Evolutionary conservation across 805 yeast species (phyloP), one percentile per base, ranked within the genome.

Genomic region (Torulaspora delbrueckii): DNA sequence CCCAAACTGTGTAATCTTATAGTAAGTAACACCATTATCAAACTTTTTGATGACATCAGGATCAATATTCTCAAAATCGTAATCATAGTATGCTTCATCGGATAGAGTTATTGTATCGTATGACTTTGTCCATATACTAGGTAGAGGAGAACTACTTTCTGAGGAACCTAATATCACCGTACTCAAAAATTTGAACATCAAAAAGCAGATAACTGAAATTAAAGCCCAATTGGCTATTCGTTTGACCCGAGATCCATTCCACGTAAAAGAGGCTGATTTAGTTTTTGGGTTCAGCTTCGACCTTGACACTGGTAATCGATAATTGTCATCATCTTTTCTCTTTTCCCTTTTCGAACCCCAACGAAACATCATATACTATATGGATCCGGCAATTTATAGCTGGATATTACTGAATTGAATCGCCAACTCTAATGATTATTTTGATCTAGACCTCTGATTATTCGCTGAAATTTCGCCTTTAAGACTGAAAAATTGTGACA

Each of bases 1-100:
- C 13, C 74, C 73, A 38, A 56, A 60, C 42, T 68, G 57, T 16
- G 67, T 57, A 5, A 70, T 63, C 18, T 69, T 48, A 42, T 63
- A 72, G 35, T 66, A 60, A 33, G 64, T 66, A 2, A 60, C 68
- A 40, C 75, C 75, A 10, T 63, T 59, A 48, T 70, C 73, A 48
- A 60, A 71, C 47, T 69, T 68, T 18, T 50, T 31, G 14, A 71
- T 46, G 8, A 53, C 55, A 12, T 57, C 60, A 10, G 54, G 48
- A 45, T 71, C 73, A n/a, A 69, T 51, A 19, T 56, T 51, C 48
- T 64, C 63, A 48, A 64, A 62, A 48, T 67, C 68, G 40, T 53
- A 58, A 46, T 66, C 55, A 44, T 66, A 66, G 37, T 66, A 66
- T 33, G 63, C 69, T 16, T 51, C 42, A 13, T 62, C 68, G n/a